Evolutionary conservation across 176 grass and related monocot species (phyloP).

Genomic region (Oryza coarctata): DNA sequence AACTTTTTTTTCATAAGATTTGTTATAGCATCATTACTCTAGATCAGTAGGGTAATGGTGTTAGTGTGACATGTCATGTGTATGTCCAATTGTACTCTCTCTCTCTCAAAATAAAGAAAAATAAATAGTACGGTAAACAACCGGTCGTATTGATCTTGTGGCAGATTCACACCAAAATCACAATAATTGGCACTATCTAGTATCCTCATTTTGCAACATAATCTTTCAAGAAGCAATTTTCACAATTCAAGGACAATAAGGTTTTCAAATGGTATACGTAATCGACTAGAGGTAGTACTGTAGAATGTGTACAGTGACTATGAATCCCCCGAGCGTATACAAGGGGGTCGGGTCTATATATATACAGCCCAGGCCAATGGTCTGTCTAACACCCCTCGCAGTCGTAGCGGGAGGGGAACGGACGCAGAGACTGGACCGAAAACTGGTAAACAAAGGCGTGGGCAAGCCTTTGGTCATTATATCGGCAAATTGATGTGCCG

Average conservation of each 20-base stretch:
- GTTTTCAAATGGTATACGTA: constrained; percentile 12
- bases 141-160: neutral
- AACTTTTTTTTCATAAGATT: neutral
- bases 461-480: too few relatives aligned
- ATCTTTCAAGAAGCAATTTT: constrained; percentile 12
- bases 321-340: too few relatives aligned
- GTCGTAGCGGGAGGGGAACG: too few relatives aligned
- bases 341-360: too few relatives aligned
- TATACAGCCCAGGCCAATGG: too few relatives aligned
- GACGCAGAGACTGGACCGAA: too few relatives aligned
- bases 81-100: neutral
- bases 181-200: neutral
- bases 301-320: too few relatives aligned
- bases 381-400: too few relatives aligned
- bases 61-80: neutral
- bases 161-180: neutral
- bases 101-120: too few relatives aligned
- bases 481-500: too few relatives aligned
- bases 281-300: too few relatives aligned
- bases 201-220: constrained; percentile 25
- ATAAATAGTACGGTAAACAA: neutral
- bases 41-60: neutral
- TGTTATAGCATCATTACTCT: neutral
- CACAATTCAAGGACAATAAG: neutral
- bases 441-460: too few relatives aligned